These are phyloP conservation scores for Hypomontagnella submonticulosa DNA, from an alignment of 495 filamentous ascomycete genomes.

Conservation along the genomic window DNA sequence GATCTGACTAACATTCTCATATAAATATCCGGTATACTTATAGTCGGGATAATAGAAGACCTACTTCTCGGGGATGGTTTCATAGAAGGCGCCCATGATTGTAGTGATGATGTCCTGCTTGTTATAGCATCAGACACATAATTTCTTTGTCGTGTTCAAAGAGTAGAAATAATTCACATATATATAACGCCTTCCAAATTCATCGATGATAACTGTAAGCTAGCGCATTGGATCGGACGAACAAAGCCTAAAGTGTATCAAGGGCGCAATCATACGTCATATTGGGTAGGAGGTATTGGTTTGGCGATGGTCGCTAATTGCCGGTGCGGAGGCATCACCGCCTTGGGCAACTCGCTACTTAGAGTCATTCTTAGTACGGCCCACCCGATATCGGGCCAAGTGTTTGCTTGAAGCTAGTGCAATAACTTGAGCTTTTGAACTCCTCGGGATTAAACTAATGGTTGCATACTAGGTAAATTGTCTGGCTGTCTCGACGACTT, in stretches of 20 bases:
- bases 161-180: too few relatives aligned
- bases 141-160: too few relatives aligned
- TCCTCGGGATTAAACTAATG: too few relatives aligned
- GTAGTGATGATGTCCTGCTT: not conserved
- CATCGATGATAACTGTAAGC: constrained; percentile 7
- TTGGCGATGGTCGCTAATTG: constrained; percentile 12
- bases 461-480: too few relatives aligned
- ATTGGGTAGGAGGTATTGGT: constrained; percentile 8
- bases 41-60: not conserved
- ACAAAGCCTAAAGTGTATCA: not conserved
- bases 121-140: not conserved
- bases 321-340: constrained; percentile 24
- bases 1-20: constrained; percentile 1
- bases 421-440: too few relatives aligned
- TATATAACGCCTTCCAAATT: too few relatives aligned
- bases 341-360: not conserved
- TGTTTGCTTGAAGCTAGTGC: too few relatives aligned
- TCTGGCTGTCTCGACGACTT: not conserved
- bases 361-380: too few relatives aligned
- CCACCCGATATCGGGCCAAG: too few relatives aligned
- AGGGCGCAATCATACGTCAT: not conserved
- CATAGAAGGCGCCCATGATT: constrained; percentile 71
- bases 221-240: constrained; percentile 7
- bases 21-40: too few relatives aligned
- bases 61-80: constrained; percentile 61